Percentiles rank a stretch among this genome's conserved stretches.
Conservation (phyloP, 2,329 filamentous ascomycete species). For the Aspergillus sojae region DNA sequence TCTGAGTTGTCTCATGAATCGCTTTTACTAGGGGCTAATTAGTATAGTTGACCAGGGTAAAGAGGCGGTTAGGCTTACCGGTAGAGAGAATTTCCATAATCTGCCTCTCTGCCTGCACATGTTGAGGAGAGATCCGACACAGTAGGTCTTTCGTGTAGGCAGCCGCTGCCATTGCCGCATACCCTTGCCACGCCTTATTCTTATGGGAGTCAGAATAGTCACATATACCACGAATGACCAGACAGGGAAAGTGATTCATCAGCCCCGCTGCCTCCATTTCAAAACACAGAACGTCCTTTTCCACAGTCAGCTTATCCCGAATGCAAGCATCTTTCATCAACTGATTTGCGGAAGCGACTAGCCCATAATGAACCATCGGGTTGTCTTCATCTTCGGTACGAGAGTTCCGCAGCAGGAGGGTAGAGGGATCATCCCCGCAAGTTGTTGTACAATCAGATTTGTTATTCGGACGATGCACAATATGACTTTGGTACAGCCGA, state of each 20-base stretch:
- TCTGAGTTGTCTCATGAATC: not conserved
- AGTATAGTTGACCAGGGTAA: not conserved
- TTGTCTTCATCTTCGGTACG: not conserved
- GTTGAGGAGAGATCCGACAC: not conserved
- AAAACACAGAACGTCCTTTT: not conserved
- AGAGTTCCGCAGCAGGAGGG: not conserved
- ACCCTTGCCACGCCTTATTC: slow-evolving; percentile 4
- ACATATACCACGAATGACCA: slow-evolving; percentile 6
- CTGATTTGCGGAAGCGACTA: slow-evolving; percentile 1
- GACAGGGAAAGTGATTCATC: not conserved
- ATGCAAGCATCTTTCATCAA: not conserved
- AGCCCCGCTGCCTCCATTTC: not conserved
- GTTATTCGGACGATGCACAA: too few species aligned
- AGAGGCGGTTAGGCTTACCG: not conserved
- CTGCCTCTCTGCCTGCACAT: not conserved
- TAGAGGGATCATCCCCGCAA: too few species aligned
- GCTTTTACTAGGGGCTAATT: too few species aligned
- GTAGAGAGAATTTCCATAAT: not conserved
- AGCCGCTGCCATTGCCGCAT: slow-evolving; percentile 11
- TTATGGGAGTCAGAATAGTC: slow-evolving; percentile 2
- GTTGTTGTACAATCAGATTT: too few species aligned
- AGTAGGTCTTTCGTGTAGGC: slow-evolving; percentile 8
- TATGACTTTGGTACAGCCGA: too few species aligned
- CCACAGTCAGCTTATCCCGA: not conserved
- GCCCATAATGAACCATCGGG: not conserved